Evolutionary conservation across 495 filamentous ascomycete genomes (phyloP), one percentile per base, ranked within the genome.

Genomic region (Beverwykella pulmonaria): DNA sequence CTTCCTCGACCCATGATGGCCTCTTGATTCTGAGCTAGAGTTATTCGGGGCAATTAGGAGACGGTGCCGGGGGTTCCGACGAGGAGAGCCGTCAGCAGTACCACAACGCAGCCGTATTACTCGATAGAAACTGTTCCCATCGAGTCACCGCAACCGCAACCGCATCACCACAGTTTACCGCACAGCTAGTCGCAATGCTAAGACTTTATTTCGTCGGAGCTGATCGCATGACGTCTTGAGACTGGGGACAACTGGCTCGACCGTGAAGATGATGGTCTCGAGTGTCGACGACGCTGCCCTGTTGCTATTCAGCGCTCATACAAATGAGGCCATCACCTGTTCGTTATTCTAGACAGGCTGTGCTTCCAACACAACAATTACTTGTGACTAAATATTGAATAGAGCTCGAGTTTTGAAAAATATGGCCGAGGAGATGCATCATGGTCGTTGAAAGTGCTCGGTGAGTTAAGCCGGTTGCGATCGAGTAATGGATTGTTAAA

Each of bases 401-500:
- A 34, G 32, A 34, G 32, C 32, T 34, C 32, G 12, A 34, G 32
- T 5, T 34, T 34, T 12, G 39, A 52, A 17, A 48, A 48, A 48
- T 17, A n/a, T 48, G 20, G n/a, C n/a, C 47, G 57, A 12, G 57
- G 59, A 53, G 61, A 47, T 48, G 32, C 34, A 5, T 48, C 20
- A 26, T 48, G 34, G 23, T 25, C 25, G 9, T 8, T 8, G 22
- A 55, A 46, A 19, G n/a, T 9, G 25, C 9, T 63, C 22, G 17
- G 10, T 65, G 63, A 44, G 6, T 44, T 44, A 30, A 19, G 49
- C 22, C 44, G 29, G 58, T 70, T 70, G 57, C 53, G 39, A 70
- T 70, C 68, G 68, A 70, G 68, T 70, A 70, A 70, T 70, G 27
- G 62, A 66, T 19, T 62, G 50, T 30, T 41, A 23, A 48, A 48